phyloP scores from a whole-genome alignment of 371 early-diverging fungal genomes.

The Mucor saturninus region DNA sequence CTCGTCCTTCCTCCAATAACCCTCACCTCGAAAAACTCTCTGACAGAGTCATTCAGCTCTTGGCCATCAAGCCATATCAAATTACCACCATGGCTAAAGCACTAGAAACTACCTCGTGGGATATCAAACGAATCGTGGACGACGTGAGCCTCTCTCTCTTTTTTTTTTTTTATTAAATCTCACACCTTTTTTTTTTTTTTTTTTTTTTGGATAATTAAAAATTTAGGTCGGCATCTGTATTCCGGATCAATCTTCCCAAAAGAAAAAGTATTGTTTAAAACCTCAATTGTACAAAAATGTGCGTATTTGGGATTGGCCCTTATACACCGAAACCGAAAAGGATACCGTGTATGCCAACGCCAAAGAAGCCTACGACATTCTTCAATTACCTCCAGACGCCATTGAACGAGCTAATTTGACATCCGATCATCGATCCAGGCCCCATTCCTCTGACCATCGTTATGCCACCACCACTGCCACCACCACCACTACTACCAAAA shows the following conservation, averaged over 20 bases:
- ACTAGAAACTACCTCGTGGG: conserved; percentile 13
- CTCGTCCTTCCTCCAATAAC: conserved; percentile 2
- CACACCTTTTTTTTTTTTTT: background rate
- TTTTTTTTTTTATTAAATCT: background rate
- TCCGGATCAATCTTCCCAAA: conserved; percentile 12
- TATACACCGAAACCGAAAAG: conserved; percentile 9
- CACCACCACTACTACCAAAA: no score
- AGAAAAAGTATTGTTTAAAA: conserved; percentile 25
- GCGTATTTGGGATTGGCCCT: conserved; percentile 26
- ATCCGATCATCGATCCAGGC: background rate
- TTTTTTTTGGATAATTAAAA: background rate
- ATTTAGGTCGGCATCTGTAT: conserved; percentile 18
- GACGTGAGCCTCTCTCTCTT: background rate
- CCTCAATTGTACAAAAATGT: conserved; percentile 19
- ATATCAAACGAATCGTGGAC: conserved; percentile 17
- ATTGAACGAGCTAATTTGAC: background rate
- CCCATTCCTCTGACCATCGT: no score
- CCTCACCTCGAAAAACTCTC: conserved; percentile 1
- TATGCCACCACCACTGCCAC: no score
- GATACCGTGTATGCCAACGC: conserved; percentile 16
- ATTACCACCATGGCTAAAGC: conserved; percentile 11
- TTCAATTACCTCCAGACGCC: background rate
- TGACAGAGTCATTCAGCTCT: conserved; percentile 11
- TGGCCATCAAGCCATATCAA: conserved; percentile 17
- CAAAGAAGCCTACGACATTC: conserved; percentile 22